A percentile compares a stretch with the other conserved stretches of the same genome.
Evolutionary conservation across 2,329 filamentous ascomycete genomes (phyloP).

Genomic region (Pseudocercospora fuligena): DNA sequence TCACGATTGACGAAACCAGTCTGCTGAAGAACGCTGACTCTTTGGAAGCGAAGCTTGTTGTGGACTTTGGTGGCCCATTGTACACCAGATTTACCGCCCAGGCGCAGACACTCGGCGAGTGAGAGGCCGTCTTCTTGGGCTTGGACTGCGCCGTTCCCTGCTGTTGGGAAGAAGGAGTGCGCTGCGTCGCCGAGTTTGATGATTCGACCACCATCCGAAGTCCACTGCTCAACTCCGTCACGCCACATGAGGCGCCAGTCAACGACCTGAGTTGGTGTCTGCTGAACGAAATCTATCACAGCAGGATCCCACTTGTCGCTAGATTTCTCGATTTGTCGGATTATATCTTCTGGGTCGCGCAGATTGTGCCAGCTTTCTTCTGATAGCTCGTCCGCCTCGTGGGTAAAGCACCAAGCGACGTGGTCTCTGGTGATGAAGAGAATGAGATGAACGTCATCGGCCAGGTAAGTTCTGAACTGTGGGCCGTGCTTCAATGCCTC

Average conservation of each 20-base stretch:
- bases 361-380: constrained; percentile 8
- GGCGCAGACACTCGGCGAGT: constrained; percentile 46
- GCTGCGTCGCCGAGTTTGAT: constrained; percentile 53
- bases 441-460: neutral
- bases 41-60: constrained; percentile 12
- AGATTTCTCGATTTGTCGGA: constrained; percentile 2
- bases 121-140: constrained; percentile 55
- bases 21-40: constrained; percentile 11
- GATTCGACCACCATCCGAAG: constrained; percentile 48
- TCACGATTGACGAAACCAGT: constrained; percentile 15
- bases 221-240: constrained; percentile 56
- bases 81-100: neutral
- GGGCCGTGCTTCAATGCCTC: neutral
- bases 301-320: constrained; percentile 11
- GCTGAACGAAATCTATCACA: constrained; percentile 12
- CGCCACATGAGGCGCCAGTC: constrained; percentile 63
- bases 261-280: constrained; percentile 36
- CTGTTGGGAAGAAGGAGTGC: constrained; percentile 59
- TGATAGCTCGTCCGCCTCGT: neutral
- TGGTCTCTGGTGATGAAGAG: neutral
- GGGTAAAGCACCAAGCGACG: constrained; percentile 1
- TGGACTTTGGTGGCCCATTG: constrained; percentile 9
- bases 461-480: neutral
- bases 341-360: neutral
- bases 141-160: constrained; percentile 59